Evolutionary conservation across 148 eudicot genomes (phyloP).

Genomic region (Rhododendron molle): DNA sequence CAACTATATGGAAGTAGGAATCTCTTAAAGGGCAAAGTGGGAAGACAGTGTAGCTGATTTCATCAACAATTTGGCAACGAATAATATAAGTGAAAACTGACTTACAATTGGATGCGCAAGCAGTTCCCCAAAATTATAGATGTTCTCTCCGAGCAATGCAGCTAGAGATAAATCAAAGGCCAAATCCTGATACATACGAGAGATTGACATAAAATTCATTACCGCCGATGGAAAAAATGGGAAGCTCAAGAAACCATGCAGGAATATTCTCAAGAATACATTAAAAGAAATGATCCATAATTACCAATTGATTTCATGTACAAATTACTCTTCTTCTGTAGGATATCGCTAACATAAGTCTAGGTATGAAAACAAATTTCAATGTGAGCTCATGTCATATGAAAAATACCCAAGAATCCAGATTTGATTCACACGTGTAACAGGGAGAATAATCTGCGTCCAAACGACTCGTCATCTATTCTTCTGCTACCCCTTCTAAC

Average conservation of each 20-base stretch:
- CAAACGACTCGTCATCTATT: background rate
- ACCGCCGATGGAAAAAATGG: background rate
- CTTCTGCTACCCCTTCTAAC: background rate
- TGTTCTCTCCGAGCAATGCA: slow-evolving; percentile 87
- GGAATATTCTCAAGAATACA: slow-evolving; percentile 4
- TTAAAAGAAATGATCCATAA: background rate
- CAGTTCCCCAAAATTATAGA: slow-evolving; percentile 96
- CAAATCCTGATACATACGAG: slow-evolving; percentile 55
- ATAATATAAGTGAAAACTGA: background rate
- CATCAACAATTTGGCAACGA: background rate
- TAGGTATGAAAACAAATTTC: background rate
- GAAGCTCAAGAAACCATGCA: background rate
- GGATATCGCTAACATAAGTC: background rate
- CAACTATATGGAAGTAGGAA: background rate
- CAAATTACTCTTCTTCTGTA: background rate
- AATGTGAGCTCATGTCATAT: background rate
- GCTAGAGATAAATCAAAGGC: slow-evolving; percentile 90
- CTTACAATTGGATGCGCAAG: slow-evolving; percentile 99
- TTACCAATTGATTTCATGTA: background rate
- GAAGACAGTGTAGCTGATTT: background rate
- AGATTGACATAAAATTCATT: background rate
- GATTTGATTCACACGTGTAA: background rate
- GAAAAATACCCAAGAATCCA: background rate
- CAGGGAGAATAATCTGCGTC: background rate
- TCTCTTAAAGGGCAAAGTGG: background rate